A percentile compares a stretch with the other conserved stretches of the same genome.
Conservation (phyloP, 1,284 basidiomycete genomes). For the Ganoderma meredithae region DNA sequence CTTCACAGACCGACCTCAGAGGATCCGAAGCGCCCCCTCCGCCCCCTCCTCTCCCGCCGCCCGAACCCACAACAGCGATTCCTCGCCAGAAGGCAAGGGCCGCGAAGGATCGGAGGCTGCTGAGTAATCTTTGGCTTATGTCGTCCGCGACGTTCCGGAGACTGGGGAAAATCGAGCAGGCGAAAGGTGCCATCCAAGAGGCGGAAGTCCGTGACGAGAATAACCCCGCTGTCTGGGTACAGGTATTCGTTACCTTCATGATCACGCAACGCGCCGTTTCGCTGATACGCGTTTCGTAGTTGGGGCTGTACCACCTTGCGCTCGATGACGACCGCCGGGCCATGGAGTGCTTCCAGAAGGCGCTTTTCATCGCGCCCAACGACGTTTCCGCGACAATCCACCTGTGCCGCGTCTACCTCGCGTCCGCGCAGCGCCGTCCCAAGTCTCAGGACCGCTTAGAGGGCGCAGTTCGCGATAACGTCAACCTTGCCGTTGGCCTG, state of each 20-base stretch:
- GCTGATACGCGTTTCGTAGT: constrained; percentile 47
- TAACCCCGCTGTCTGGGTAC: constrained; percentile 94
- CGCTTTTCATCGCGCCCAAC: constrained; percentile 80
- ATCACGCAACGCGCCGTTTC: constrained; percentile 16
- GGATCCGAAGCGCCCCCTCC: constrained; percentile 44
- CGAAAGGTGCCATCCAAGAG: constrained; percentile 92
- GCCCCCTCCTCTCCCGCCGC: constrained; percentile 50
- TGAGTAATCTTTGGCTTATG: constrained; percentile 93
- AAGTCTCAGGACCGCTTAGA: constrained; percentile 31
- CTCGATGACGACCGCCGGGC: constrained; percentile 67
- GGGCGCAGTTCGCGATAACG: constrained; percentile 52
- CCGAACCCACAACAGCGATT: constrained; percentile 46
- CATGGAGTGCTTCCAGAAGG: constrained; percentile 82
- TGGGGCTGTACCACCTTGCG: constrained; percentile 79
- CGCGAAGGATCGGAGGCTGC: constrained; percentile 72
- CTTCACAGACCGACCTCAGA: constrained; percentile 39
- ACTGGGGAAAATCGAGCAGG: constrained; percentile 88
- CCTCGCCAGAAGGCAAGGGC: constrained; percentile 54
- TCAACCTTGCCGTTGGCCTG: constrained; percentile 80
- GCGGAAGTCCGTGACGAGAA: constrained; percentile 90
- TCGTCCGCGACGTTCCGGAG: constrained; percentile 94
- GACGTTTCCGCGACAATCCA: constrained; percentile 81
- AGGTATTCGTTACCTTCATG: constrained; percentile 54
- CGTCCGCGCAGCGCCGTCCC: constrained; percentile 39
- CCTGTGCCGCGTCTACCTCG: constrained; percentile 78